Evolutionary conservation across 176 grass and related monocot genomes (phyloP).

Genomic region (Zea mays): DNA sequence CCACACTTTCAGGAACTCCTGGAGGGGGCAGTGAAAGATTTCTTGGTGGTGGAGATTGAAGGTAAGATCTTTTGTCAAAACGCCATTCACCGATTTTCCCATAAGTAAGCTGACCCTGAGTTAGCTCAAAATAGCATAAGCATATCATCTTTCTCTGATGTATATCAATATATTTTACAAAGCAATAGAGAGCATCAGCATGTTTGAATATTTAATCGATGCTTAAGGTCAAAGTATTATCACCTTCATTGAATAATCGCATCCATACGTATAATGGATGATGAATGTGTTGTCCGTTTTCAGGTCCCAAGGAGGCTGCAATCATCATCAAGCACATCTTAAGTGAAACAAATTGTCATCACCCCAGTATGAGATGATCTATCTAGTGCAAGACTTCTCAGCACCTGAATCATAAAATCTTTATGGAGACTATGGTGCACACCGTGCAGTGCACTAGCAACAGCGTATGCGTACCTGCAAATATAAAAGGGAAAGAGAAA

Average conservation of each 20-base stretch:
- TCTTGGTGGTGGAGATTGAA: constrained; percentile 77
- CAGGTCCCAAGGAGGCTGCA: constrained; percentile 86
- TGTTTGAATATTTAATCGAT: constrained; percentile 7
- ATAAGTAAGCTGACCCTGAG: constrained; percentile 84
- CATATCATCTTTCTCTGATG: background rate
- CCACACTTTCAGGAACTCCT: constrained; percentile 99
- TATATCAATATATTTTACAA: constrained; percentile 19
- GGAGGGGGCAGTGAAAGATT: constrained; percentile 88
- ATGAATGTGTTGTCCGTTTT: constrained; percentile 65
- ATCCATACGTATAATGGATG: constrained; percentile 95
- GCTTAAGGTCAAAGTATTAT: constrained; percentile 24
- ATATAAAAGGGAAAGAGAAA: constrained; percentile 21
- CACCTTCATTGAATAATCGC: constrained; percentile 88
- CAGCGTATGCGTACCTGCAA: constrained; percentile 94
- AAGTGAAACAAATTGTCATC: constrained; percentile 29
- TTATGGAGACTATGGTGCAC: constrained; percentile 88
- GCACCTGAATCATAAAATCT: constrained; percentile 99
- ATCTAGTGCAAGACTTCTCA: constrained; percentile 33
- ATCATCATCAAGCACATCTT: constrained; percentile 39
- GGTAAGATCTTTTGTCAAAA: constrained; percentile 94
- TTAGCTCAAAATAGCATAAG: constrained; percentile 39
- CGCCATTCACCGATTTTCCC: constrained; percentile 90
- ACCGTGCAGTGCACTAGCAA: constrained; percentile 98
- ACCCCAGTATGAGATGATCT: constrained; percentile 19
- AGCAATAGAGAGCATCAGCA: constrained; percentile 16